phyloP scores from a whole-genome alignment of 129 eudicot species.

The Kitagawia praeruptora region DNA sequence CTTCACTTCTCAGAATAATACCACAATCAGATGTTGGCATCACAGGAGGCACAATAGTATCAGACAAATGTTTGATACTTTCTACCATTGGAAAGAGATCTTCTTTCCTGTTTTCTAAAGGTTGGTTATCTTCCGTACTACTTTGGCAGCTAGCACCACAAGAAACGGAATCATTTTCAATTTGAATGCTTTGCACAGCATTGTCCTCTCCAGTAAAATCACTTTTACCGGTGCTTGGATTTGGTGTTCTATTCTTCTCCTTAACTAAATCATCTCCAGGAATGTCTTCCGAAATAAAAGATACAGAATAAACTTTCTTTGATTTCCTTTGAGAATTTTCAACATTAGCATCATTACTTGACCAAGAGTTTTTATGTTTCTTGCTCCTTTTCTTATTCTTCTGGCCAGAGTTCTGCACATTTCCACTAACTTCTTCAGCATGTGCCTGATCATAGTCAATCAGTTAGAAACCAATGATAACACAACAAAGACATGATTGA shows the following conservation, averaged over 20 bases:
- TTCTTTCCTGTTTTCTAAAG: not conserved
- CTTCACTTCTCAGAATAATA: constrained; percentile 12
- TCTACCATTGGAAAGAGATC: not conserved
- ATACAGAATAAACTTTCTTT: constrained; percentile 18
- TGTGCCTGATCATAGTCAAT: constrained; percentile 53
- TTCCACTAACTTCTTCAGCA: constrained; percentile 33
- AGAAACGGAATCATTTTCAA: constrained; percentile 10
- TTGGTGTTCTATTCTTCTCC: constrained; percentile 14
- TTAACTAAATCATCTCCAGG: constrained; percentile 11
- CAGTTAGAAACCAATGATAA: constrained; percentile 3
- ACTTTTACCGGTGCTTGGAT: constrained; percentile 4
- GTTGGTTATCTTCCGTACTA: constrained; percentile 2
- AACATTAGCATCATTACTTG: constrained; percentile 22
- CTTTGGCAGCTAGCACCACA: constrained; percentile 11
- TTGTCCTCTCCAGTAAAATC: constrained; percentile 8
- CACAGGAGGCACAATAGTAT: constrained; percentile 12
- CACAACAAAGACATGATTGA: constrained; percentile 17
- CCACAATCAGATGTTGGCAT: constrained; percentile 19
- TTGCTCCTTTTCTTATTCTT: constrained; percentile 56
- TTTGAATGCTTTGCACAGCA: constrained; percentile 5
- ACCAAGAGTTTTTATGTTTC: constrained; percentile 38
- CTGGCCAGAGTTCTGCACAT: constrained; percentile 37
- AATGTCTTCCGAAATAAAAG: constrained; percentile 8
- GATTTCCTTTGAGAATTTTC: constrained; percentile 26
- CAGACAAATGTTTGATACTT: constrained; percentile 1